Conservation (phyloP, 805 yeast genomes). For the Candida alai region DNA sequence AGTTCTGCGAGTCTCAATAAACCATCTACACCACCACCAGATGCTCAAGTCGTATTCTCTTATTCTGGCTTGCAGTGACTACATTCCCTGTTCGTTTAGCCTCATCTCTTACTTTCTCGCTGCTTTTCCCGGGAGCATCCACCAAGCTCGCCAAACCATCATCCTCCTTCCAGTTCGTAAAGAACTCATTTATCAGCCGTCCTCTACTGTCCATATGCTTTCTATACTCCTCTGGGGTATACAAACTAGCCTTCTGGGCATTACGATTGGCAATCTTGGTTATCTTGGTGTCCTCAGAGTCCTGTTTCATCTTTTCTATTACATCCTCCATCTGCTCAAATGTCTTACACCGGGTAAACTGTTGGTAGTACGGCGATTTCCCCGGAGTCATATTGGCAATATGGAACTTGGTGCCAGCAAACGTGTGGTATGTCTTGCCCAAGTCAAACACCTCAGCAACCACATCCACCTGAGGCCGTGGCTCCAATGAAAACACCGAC, state of each 20-base stretch:
- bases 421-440: constrained; percentile 56
- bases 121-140: constrained; percentile 6
- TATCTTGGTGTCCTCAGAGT: constrained; percentile 20
- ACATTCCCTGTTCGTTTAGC: too few relatives aligned
- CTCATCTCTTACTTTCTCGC: too few relatives aligned
- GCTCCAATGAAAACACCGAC: constrained; percentile 54
- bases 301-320: constrained; percentile 33
- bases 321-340: constrained; percentile 45
- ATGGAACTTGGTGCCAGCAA: constrained; percentile 79
- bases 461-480: constrained; percentile 51
- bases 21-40: too few relatives aligned
- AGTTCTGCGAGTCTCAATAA: too few relatives aligned
- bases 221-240: constrained; percentile 12
- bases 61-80: too few relatives aligned
- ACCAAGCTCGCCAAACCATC: constrained; percentile 6
- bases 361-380: constrained; percentile 55
- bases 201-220: constrained; percentile 6
- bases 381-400: constrained; percentile 78
- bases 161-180: constrained; percentile 4
- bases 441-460: constrained; percentile 53
- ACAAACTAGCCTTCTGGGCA: constrained; percentile 27
- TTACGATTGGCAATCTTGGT: constrained; percentile 31
- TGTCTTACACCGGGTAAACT: constrained; percentile 48
- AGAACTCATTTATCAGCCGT: constrained; percentile 4
- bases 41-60: too few relatives aligned